These are phyloP conservation scores for Colletotrichum echinochloae DNA, from an alignment of 2,329 filamentous ascomycete genomes.

Conservation along the genomic window DNA sequence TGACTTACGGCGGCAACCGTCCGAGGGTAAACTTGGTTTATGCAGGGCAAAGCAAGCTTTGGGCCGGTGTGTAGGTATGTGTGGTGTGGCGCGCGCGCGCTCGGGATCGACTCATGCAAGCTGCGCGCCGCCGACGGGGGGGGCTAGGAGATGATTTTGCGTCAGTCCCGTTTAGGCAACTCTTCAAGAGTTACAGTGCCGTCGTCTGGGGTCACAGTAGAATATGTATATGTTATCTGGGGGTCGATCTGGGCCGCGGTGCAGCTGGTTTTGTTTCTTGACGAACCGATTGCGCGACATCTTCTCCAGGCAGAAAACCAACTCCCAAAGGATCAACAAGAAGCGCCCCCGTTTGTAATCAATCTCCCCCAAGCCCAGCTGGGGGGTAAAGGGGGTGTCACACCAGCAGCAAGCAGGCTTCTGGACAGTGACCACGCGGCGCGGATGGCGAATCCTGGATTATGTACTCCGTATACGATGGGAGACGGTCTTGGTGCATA, in stretches of 20 bases:
- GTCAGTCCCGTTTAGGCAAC: constrained; percentile 2
- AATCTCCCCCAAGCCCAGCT: not conserved
- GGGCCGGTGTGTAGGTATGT: not conserved
- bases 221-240: not conserved
- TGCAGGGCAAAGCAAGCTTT: constrained; percentile 15
- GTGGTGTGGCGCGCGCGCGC: too few relatives aligned
- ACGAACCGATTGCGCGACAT: not conserved
- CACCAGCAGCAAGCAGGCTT: not conserved
- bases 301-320: not conserved
- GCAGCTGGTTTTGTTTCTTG: constrained; percentile 2
- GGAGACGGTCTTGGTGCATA: constrained; percentile 24
- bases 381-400: too few relatives aligned
- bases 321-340: not conserved
- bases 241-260: not conserved
- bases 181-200: not conserved
- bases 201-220: not conserved
- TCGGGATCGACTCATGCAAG: constrained; percentile 15
- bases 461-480: too few relatives aligned
- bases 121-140: constrained; percentile 18
- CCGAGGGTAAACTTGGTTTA: constrained; percentile 26
- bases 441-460: not conserved
- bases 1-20: constrained; percentile 10
- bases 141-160: not conserved
- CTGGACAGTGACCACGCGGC: constrained; percentile 28
- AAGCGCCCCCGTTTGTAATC: constrained; percentile 33